Evolutionary conservation across 2,329 filamentous ascomycete species (phyloP).

Genomic region (Colletotrichum theobromicola): DNA sequence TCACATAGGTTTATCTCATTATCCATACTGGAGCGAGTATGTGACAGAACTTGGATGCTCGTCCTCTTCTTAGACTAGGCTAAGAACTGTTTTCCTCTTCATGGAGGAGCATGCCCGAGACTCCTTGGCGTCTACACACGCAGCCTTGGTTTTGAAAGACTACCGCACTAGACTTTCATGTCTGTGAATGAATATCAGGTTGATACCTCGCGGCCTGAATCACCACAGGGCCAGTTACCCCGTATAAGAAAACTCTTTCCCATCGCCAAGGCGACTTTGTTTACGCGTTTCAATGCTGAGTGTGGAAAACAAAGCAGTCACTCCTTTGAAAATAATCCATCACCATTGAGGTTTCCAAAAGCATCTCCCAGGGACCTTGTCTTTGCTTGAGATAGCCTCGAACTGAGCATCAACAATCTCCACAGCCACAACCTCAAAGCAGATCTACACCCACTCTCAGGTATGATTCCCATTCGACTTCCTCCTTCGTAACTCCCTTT

Average conservation of each 20-base stretch:
- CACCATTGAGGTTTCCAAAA: neutral
- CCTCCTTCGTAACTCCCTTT: neutral
- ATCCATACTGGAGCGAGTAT: neutral
- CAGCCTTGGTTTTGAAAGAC: neutral
- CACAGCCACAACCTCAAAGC: neutral
- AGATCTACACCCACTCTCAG: neutral
- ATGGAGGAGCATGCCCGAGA: neutral
- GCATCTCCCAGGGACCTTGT: neutral
- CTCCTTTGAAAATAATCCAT: neutral
- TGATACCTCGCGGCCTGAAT: constrained; percentile 24
- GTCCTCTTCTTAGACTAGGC: neutral
- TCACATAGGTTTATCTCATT: neutral
- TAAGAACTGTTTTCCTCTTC: neutral
- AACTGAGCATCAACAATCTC: neutral
- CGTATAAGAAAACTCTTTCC: neutral
- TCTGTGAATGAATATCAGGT: constrained; percentile 59
- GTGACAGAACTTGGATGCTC: neutral
- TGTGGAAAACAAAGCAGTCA: neutral
- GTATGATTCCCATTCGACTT: neutral
- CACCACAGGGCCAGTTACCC: neutral
- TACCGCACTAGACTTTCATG: neutral
- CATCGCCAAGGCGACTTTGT: neutral
- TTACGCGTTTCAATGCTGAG: neutral
- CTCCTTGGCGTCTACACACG: constrained; percentile 41
- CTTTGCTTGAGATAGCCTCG: neutral